phyloP scores from a whole-genome alignment of 805 yeast genomes.

The Teunomyces atbi region DNA sequence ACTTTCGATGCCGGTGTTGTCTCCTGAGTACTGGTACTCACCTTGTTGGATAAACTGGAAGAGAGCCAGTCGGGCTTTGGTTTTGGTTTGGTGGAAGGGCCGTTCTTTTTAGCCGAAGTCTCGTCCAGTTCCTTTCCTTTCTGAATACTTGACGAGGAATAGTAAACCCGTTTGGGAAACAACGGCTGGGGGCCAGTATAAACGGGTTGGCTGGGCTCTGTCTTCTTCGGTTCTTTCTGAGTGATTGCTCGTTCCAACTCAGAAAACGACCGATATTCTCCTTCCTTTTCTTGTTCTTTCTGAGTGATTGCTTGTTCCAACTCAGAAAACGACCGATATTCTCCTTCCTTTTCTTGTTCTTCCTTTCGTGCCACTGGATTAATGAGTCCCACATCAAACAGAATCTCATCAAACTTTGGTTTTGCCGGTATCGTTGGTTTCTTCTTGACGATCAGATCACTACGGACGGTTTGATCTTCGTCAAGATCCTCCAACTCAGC shows the following conservation, averaged over 20 bases:
- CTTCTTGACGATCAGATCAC: slow-evolving; percentile 16
- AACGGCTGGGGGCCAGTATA: slow-evolving; percentile 11
- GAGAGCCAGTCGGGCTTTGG: slow-evolving; percentile 16
- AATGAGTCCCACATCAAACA: slow-evolving; percentile 15
- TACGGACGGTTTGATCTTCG: slow-evolving; percentile 2
- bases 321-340: slow-evolving; percentile 4
- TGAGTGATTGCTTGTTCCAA: neutral
- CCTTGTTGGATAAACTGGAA: slow-evolving; percentile 11
- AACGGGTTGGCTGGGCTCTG: neutral
- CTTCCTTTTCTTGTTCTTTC: neutral
- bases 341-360: neutral
- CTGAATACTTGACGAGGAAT: slow-evolving; percentile 9
- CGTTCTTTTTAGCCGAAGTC: slow-evolving; percentile 5
- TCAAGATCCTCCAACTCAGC: neutral
- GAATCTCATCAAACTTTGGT: neutral
- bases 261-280: slow-evolving; percentile 3
- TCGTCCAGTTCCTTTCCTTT: slow-evolving; percentile 8
- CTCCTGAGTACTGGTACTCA: neutral
- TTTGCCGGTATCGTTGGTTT: slow-evolving; percentile 1
- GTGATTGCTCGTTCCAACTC: neutral
- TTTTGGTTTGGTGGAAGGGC: neutral
- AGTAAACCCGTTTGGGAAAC: slow-evolving; percentile 14
- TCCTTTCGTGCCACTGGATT: slow-evolving; percentile 15
- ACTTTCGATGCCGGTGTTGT: slow-evolving; percentile 8
- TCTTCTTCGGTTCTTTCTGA: neutral